phyloP scores from a whole-genome alignment of 1,284 basidiomycete species.

The Naganishia cerealis region DNA sequence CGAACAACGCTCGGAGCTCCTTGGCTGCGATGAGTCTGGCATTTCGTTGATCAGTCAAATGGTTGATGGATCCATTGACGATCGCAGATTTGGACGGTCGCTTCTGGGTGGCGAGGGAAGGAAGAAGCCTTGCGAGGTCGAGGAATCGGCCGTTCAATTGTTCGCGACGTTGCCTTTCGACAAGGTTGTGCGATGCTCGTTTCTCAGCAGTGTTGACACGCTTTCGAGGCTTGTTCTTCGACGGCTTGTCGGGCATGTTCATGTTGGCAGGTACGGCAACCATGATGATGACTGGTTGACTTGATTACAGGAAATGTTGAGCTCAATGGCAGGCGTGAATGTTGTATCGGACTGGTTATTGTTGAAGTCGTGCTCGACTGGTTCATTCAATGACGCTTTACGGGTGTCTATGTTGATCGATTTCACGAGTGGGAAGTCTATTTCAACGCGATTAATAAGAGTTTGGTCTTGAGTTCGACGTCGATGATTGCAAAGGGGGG shows the following conservation, averaged over 20 bases:
- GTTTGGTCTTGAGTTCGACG: conserved; percentile 55
- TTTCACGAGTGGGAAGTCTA: conserved; percentile 5
- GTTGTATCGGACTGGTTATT: conserved; percentile 44
- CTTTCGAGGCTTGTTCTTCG: conserved; percentile 65
- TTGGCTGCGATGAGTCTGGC: conserved; percentile 74
- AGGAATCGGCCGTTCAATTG: conserved; percentile 86
- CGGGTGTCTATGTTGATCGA: conserved; percentile 20
- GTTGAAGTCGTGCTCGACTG: conserved; percentile 35
- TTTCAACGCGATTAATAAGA: conserved; percentile 33
- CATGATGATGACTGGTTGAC: conserved; percentile 35
- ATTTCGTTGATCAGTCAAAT: conserved; percentile 75
- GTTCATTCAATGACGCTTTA: conserved; percentile 8
- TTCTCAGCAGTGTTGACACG: conserved; percentile 91
- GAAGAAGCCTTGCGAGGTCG: conserved; percentile 81
- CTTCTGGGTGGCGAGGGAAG: conserved; percentile 82
- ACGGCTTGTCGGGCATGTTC: conserved; percentile 30
- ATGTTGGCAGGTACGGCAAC: conserved; percentile 29
- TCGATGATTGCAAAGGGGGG: conserved; percentile 54
- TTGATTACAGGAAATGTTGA: conserved; percentile 11
- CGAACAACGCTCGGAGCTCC: conserved; percentile 71
- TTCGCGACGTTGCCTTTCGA: conserved; percentile 85
- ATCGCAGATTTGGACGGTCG: conserved; percentile 91
- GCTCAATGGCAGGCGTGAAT: conserved; percentile 24
- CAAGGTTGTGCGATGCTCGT: conserved; percentile 89
- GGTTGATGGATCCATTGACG: conserved; percentile 84